Evolutionary conservation across 805 yeast species (phyloP).

Genomic region (Metschnikowia cubensis): DNA sequence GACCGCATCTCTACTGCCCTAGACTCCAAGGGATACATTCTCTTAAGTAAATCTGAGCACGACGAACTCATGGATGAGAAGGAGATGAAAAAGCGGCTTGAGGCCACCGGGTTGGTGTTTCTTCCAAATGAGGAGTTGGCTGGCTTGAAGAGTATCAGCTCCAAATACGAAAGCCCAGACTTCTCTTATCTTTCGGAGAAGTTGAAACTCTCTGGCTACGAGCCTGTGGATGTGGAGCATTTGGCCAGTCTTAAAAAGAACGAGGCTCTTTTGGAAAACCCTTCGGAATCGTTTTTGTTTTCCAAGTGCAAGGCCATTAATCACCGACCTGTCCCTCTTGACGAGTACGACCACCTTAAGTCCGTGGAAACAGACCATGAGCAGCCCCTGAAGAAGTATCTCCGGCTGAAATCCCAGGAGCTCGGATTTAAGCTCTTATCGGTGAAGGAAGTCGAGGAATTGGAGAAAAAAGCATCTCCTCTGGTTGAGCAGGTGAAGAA

Average conservation of each 20-base stretch:
- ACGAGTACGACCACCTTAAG: slow-evolving; percentile 17
- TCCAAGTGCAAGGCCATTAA: slow-evolving; percentile 19
- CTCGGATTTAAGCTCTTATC: slow-evolving; percentile 31
- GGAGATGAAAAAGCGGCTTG: slow-evolving; percentile 31
- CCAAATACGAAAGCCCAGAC: slow-evolving; percentile 20
- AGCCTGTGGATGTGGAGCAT: slow-evolving; percentile 13
- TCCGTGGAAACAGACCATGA: slow-evolving; percentile 24
- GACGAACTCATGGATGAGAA: slow-evolving; percentile 27
- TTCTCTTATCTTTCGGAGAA: slow-evolving; percentile 21
- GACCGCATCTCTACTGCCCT: slow-evolving; percentile 23
- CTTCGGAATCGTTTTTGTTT: slow-evolving; percentile 24
- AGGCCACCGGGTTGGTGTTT: slow-evolving; percentile 30
- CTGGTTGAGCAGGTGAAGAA: slow-evolving; percentile 1
- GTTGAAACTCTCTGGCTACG: slow-evolving; percentile 17
- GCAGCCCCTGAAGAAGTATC: slow-evolving; percentile 31
- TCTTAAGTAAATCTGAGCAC: slow-evolving; percentile 27
- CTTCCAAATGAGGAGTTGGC: slow-evolving; percentile 24
- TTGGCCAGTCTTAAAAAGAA: slow-evolving; percentile 12
- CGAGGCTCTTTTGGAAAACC: slow-evolving; percentile 17
- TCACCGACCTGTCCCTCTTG: slow-evolving; percentile 16
- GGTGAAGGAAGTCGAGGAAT: slow-evolving; percentile 27
- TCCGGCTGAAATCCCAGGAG: slow-evolving; percentile 33
- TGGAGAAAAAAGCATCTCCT: slow-evolving; percentile 19
- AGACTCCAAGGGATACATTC: slow-evolving; percentile 25
- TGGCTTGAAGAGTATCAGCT: slow-evolving; percentile 11